Percentiles rank a stretch among this genome's conserved stretches.
Evolutionary conservation across 1,284 basidiomycete genomes (phyloP).

Genomic region (Heterobasidion parviporum): DNA sequence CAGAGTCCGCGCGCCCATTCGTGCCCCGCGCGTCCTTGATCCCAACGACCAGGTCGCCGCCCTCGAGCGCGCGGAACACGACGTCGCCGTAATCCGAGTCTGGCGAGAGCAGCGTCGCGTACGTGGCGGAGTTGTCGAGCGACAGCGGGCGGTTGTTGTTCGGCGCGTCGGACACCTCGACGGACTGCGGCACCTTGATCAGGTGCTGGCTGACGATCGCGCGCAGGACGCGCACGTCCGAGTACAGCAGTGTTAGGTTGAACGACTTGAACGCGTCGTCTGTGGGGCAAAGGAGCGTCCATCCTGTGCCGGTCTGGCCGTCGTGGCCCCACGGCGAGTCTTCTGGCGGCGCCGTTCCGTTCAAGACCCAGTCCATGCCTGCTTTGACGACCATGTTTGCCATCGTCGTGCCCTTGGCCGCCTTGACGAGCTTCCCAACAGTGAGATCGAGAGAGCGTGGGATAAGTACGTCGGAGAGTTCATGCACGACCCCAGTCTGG

Average conservation of each 20-base stretch:
- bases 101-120: slow-evolving; percentile 63
- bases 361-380: slow-evolving; percentile 84
- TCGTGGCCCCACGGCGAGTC: slow-evolving; percentile 49
- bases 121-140: slow-evolving; percentile 64
- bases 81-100: slow-evolving; percentile 71
- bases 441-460: slow-evolving; percentile 85
- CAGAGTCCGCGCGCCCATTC: slow-evolving; percentile 65
- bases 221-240: slow-evolving; percentile 50
- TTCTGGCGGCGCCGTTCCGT: slow-evolving; percentile 72
- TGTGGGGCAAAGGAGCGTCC: slow-evolving; percentile 85
- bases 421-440: slow-evolving; percentile 83
- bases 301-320: slow-evolving; percentile 42
- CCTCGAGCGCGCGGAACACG: slow-evolving; percentile 60
- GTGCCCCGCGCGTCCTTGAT: slow-evolving; percentile 84
- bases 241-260: slow-evolving; percentile 77
- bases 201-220: slow-evolving; percentile 85
- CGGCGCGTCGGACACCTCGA: slow-evolving; percentile 26
- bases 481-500: slow-evolving; percentile 87
- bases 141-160: slow-evolving; percentile 66
- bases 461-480: slow-evolving; percentile 82
- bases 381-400: slow-evolving; percentile 73
- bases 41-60: slow-evolving; percentile 67
- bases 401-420: slow-evolving; percentile 87
- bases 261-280: slow-evolving; percentile 89
- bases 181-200: slow-evolving; percentile 42